Percentiles rank a stretch among this genome's conserved stretches.
phyloP scores from a whole-genome alignment of 305 asterid species.

The Solanum aculeatissimum region DNA sequence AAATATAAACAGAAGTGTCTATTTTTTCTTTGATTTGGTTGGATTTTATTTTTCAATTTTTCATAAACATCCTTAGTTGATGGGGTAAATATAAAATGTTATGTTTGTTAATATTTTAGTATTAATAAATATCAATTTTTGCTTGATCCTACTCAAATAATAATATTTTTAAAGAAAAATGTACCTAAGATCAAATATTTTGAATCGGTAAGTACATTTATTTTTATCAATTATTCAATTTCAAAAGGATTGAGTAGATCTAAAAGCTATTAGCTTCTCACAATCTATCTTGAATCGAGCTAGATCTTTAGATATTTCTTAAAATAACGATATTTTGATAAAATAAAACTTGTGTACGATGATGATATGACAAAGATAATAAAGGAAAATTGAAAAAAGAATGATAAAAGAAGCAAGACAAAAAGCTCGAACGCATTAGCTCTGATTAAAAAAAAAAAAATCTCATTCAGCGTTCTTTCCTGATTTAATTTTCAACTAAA shows the following conservation, averaged over 20 bases:
- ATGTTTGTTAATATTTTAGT: not conserved
- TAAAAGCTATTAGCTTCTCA: not conserved
- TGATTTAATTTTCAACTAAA: not conserved
- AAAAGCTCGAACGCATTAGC: not conserved
- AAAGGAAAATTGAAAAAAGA: not conserved
- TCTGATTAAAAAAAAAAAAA: too few species aligned
- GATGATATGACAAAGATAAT: not conserved
- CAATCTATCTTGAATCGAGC: not conserved
- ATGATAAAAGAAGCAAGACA: not conserved
- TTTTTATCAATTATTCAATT: not conserved
- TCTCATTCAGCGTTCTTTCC: too few species aligned
- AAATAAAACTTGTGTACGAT: not conserved
- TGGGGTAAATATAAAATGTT: not conserved
- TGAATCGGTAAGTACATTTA: not conserved
- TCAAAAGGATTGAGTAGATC: not conserved
- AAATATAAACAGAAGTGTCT: not conserved
- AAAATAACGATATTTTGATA: not conserved
- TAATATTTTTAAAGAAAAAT: not conserved
- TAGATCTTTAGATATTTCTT: not conserved
- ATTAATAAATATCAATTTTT: not conserved
- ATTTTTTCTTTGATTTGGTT: not conserved
- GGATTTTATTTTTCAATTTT: not conserved
- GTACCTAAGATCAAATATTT: not conserved
- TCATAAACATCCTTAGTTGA: not conserved
- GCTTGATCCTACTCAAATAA: not conserved